Conservation (phyloP, 1,139 yeast species). For the Diutina catenulata region DNA sequence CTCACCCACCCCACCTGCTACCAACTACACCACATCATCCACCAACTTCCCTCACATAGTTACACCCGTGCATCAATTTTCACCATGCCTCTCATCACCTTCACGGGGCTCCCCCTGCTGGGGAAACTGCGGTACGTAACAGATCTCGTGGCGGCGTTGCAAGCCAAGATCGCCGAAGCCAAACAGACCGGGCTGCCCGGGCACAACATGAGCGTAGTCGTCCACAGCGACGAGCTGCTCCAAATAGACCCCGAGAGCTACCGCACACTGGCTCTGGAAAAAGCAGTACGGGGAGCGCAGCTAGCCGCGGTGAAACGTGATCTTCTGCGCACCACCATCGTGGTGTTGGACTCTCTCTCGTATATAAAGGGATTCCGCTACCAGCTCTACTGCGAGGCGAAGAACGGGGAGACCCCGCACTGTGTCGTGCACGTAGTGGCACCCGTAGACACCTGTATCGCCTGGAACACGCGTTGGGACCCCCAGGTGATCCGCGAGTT, state of each 20-base stretch:
- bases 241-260: conserved; percentile 65
- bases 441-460: conserved; percentile 46
- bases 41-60: too few species aligned
- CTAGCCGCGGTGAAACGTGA: conserved; percentile 84
- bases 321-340: conserved; percentile 55
- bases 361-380: conserved; percentile 94
- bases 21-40: too few species aligned
- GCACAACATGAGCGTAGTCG: conserved; percentile 43
- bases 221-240: conserved; percentile 68
- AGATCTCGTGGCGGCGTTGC: conserved; percentile 36
- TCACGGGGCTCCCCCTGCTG: conserved; percentile 77
- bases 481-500: conserved; percentile 54
- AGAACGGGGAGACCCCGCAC: conserved; percentile 69
- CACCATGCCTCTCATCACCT: conserved; percentile 69
- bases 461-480: conserved; percentile 68
- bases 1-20: too few species aligned
- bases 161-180: conserved; percentile 32
- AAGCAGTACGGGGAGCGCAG: conserved; percentile 72
- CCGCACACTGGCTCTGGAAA: conserved; percentile 59
- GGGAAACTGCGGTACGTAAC: conserved; percentile 76
- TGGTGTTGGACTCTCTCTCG: conserved; percentile 73
- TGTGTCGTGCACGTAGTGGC: conserved; percentile 74
- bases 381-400: conserved; percentile 89
- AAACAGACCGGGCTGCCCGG: conserved; percentile 30
- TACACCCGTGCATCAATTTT: too few species aligned